phyloP scores from a whole-genome alignment of 805 yeast species.

The Wickerhamiella siamensis region DNA sequence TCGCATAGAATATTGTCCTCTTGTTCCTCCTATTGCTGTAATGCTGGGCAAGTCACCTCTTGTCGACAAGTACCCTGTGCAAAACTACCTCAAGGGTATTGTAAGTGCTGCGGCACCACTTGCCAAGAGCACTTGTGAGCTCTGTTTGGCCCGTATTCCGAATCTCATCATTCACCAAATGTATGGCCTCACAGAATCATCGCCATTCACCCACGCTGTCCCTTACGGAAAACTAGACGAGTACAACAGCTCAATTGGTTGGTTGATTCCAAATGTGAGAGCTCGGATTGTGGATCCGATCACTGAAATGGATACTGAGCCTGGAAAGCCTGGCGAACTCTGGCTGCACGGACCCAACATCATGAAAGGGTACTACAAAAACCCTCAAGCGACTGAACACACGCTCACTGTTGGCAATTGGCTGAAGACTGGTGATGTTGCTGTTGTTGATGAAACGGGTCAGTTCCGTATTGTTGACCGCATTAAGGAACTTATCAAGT shows the following conservation, averaged over 20 bases:
- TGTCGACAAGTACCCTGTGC: constrained; percentile 29
- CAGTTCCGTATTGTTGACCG: constrained; percentile 37
- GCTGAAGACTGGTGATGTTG: constrained; percentile 45
- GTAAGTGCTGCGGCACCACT: constrained; percentile 35
- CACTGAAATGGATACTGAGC: constrained; percentile 30
- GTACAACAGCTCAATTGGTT: constrained; percentile 20
- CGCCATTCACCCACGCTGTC: constrained; percentile 33
- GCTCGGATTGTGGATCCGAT: constrained; percentile 29
- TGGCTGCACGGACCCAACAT: constrained; percentile 41
- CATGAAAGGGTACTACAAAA: constrained; percentile 35
- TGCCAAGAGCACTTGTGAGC: constrained; percentile 2
- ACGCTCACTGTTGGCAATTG: constrained; percentile 36
- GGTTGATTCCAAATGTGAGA: constrained; percentile 31
- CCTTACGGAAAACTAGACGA: background rate
- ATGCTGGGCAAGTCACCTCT: constrained; percentile 33
- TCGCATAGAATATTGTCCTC: constrained; percentile 28
- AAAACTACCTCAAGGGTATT: constrained; percentile 28
- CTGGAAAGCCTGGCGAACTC: constrained; percentile 35
- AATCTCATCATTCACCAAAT: constrained; percentile 8
- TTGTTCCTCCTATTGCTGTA: constrained; percentile 30
- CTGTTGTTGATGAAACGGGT: constrained; percentile 27
- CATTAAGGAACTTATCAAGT: constrained; percentile 51
- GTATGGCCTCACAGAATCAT: constrained; percentile 43
- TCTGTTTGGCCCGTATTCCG: background rate
- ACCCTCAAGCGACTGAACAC: constrained; percentile 33